Evolutionary conservation across 1,284 basidiomycete species (phyloP).

Genomic region (Cerioporus squamosus): DNA sequence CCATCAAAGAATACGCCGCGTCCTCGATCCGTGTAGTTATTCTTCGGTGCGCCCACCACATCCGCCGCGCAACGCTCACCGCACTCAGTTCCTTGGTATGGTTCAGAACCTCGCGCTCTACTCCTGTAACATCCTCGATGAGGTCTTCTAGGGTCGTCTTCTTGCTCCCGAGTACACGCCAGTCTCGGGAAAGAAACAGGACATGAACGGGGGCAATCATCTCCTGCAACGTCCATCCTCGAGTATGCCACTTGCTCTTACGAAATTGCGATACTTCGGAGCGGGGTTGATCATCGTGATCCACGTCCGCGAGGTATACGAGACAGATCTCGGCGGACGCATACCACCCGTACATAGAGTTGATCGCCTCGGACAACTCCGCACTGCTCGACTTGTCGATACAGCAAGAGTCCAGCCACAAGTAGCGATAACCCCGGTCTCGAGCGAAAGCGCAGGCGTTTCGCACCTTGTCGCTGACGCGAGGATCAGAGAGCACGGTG

Average conservation of each 20-base stretch:
- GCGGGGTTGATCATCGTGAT: neutral
- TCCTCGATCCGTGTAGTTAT: slow-evolving; percentile 4
- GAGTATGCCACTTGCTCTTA: neutral
- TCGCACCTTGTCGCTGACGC: slow-evolving; percentile 1
- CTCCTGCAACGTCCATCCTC: neutral
- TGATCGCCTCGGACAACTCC: slow-evolving; percentile 15
- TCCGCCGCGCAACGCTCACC: neutral
- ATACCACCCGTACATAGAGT: slow-evolving; percentile 2
- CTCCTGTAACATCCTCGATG: neutral
- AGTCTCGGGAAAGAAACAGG: neutral
- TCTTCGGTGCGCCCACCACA: slow-evolving; percentile 1
- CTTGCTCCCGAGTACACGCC: neutral
- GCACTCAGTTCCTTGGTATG: neutral
- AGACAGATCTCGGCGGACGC: neutral
- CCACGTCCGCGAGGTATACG: neutral
- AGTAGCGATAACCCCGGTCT: neutral
- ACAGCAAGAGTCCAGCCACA: slow-evolving; percentile 19
- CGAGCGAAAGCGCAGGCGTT: slow-evolving; percentile 1
- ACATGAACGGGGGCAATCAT: neutral
- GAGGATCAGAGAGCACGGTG: neutral
- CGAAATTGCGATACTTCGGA: neutral
- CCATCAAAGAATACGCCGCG: slow-evolving; percentile 5
- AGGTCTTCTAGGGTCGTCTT: neutral
- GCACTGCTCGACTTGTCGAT: slow-evolving; percentile 13
- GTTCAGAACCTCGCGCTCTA: neutral